phyloP scores from a whole-genome alignment of 805 yeast genomes.

The Millerozyma miso region DNA sequence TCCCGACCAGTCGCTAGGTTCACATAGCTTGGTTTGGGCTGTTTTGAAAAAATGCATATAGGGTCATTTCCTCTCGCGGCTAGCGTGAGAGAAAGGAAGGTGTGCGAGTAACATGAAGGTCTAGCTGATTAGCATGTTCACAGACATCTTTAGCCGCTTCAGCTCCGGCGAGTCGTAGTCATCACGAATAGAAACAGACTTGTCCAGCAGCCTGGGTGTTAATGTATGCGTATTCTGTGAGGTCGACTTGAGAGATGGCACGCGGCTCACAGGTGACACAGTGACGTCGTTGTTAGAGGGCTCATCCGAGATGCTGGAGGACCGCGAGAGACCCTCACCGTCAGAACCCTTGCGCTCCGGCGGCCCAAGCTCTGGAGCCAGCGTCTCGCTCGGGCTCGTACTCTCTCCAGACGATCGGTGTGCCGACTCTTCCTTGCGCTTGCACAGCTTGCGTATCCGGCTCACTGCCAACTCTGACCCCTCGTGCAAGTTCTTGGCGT shows the following conservation, averaged over 20 bases:
- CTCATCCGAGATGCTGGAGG: background rate
- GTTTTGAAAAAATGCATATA: too few relatives aligned
- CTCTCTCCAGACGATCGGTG: background rate
- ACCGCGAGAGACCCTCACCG: background rate
- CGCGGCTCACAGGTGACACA: background rate
- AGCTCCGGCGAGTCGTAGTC: slow-evolving; percentile 25
- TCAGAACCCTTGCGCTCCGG: slow-evolving; percentile 3
- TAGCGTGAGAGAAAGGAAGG: too few relatives aligned
- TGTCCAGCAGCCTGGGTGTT: slow-evolving; percentile 2
- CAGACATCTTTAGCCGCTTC: slow-evolving; percentile 36
- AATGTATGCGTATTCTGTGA: slow-evolving; percentile 2
- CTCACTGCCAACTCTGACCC: slow-evolving; percentile 42
- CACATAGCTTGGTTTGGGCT: too few relatives aligned
- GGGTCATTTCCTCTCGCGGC: too few relatives aligned
- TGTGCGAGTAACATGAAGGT: too few relatives aligned
- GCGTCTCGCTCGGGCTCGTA: background rate
- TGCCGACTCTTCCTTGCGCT: slow-evolving; percentile 15
- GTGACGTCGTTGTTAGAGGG: background rate
- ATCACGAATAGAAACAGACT: background rate
- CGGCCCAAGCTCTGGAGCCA: slow-evolving; percentile 1
- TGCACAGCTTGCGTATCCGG: slow-evolving; percentile 37
- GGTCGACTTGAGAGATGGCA: background rate
- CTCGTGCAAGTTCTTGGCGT: slow-evolving; percentile 42
- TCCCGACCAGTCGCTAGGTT: too few relatives aligned
- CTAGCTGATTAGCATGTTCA: slow-evolving; percentile 39